These are phyloP conservation scores for Melaleuca alternifolia DNA, from an alignment of 345 rosid species.

Conservation along the genomic window DNA sequence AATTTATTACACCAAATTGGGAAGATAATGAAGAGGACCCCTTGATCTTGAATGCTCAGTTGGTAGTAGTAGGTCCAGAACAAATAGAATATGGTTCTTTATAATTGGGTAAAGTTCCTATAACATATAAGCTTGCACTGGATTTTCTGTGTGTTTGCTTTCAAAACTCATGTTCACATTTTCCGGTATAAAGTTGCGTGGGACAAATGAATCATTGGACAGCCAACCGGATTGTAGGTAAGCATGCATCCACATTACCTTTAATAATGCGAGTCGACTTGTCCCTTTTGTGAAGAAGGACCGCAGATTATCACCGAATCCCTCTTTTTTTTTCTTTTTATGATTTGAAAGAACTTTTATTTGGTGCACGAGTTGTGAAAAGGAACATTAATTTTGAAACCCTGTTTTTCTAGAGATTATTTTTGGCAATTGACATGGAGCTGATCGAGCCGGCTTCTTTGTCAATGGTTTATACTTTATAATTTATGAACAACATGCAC, in stretches of 20 bases:
- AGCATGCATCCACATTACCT: not conserved
- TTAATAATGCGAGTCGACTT: not conserved
- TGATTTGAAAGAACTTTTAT: not conserved
- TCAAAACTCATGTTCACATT: not conserved
- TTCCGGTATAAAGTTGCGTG: not conserved
- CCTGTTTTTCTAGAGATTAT: not conserved
- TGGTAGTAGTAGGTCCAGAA: not conserved
- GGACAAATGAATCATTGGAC: not conserved
- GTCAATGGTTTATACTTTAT: not conserved
- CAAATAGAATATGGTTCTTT: not conserved
- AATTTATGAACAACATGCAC: not conserved
- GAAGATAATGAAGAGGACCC: not conserved
- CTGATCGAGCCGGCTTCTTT: not conserved
- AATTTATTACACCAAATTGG: not conserved
- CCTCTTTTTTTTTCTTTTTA: not conserved
- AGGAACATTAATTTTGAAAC: not conserved
- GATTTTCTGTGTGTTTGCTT: not conserved
- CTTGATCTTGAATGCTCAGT: not conserved
- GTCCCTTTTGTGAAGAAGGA: not conserved
- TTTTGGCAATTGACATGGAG: not conserved
- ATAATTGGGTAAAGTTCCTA: not conserved
- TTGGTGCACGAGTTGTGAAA: not conserved
- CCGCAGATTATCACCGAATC: not conserved
- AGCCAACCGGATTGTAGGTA: not conserved
- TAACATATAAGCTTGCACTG: not conserved